These are phyloP conservation scores for Lipomyces orientalis DNA, from an alignment of 805 yeast genomes.

Conservation along the genomic window DNA sequence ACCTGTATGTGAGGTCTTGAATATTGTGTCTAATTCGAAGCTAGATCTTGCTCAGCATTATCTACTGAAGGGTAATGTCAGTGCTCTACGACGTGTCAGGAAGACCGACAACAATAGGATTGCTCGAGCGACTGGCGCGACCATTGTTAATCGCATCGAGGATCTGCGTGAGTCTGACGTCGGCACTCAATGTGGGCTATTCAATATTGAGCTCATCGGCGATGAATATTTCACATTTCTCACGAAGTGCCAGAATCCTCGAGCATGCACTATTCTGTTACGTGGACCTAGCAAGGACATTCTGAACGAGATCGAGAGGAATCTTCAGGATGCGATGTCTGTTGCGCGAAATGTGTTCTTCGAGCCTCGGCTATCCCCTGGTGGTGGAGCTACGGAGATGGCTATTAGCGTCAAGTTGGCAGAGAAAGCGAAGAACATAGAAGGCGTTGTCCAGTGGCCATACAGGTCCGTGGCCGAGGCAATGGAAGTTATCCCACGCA, in stretches of 20 bases:
- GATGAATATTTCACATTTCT: conserved; percentile 94
- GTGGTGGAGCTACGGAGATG: conserved; percentile 99
- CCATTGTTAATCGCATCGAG: conserved; percentile 93
- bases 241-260: conserved; percentile 79
- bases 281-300: conserved; percentile 98
- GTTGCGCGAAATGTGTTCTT: conserved; percentile 93
- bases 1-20: not conserved
- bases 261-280: conserved; percentile 89
- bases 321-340: conserved; percentile 97
- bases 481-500: conserved; percentile 97
- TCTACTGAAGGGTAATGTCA: conserved; percentile 87
- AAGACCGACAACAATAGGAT: conserved; percentile 96
- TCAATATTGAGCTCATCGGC: conserved; percentile 93
- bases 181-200: conserved; percentile 87
- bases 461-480: conserved; percentile 99
- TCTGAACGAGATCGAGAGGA: conserved; percentile 93
- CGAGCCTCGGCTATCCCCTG: conserved; percentile 94
- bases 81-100: conserved; percentile 91
- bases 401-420: conserved; percentile 88
- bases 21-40: not conserved
- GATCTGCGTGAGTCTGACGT: conserved; percentile 90
- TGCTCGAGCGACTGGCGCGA: conserved; percentile 97
- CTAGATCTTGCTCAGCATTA: conserved; percentile 89
- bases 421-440: conserved; percentile 88
- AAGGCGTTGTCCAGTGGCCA: conserved; percentile 98